A percentile compares a stretch with the other conserved stretches of the same genome.
These are phyloP conservation scores for Crucibulum laeve DNA, from an alignment of 768 basidiomycete species.

Conservation along the genomic window DNA sequence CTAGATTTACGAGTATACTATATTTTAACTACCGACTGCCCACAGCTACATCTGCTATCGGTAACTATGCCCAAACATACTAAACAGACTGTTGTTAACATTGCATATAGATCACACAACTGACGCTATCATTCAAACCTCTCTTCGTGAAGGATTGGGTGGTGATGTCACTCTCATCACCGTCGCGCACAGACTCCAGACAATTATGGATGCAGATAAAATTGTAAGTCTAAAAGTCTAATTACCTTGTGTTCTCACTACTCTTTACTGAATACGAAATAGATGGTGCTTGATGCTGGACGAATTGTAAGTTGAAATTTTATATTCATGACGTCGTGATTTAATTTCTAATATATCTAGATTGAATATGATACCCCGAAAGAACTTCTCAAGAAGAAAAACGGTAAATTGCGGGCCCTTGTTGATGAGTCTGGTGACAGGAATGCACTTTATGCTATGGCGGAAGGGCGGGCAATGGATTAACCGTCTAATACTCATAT, in stretches of 20 bases:
- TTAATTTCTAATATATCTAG: constrained; percentile 9
- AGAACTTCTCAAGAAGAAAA: constrained; percentile 46
- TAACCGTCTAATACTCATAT: no score
- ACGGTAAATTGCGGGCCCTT: constrained; percentile 46
- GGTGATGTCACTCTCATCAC: constrained; percentile 58
- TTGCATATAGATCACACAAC: constrained; percentile 48
- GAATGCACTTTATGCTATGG: constrained; percentile 43
- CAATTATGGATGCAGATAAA: constrained; percentile 65
- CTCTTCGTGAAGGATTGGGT: constrained; percentile 60
- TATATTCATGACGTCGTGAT: neutral
- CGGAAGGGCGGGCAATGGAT: constrained; percentile 15
- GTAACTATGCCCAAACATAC: constrained; percentile 19
- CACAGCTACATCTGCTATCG: constrained; percentile 43
- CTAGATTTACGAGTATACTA: neutral
- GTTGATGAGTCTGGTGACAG: constrained; percentile 59
- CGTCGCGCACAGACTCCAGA: constrained; percentile 68
- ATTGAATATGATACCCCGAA: constrained; percentile 53
- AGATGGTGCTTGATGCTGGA: constrained; percentile 57
- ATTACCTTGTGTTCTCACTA: constrained; percentile 13
- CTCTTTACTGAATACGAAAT: constrained; percentile 1
- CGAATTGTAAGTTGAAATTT: constrained; percentile 30
- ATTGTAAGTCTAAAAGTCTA: constrained; percentile 26
- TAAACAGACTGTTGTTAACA: neutral
- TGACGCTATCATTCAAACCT: constrained; percentile 65
- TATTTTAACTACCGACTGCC: constrained; percentile 3